Conservation (phyloP, 2,329 filamentous ascomycete genomes). For the Lasiodiplodia sp. region DNA sequence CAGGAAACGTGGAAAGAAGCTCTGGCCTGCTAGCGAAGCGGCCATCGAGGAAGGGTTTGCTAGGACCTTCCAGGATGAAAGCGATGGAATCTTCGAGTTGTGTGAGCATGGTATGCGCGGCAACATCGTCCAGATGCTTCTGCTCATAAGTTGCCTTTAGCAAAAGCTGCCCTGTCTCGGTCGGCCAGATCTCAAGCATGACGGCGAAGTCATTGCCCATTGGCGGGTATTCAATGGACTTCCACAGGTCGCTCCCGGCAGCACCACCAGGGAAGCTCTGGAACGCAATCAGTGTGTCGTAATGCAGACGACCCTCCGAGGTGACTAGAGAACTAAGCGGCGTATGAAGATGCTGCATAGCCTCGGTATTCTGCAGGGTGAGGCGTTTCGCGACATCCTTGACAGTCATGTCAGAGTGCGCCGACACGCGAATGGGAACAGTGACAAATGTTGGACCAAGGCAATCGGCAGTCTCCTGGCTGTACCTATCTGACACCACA, state of each 20-base stretch:
- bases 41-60: slow-evolving; percentile 34
- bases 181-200: slow-evolving; percentile 43
- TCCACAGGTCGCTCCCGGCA: slow-evolving; percentile 17
- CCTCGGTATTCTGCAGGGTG: slow-evolving; percentile 25
- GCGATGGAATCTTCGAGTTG: slow-evolving; percentile 23
- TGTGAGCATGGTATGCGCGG: slow-evolving; percentile 25
- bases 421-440: slow-evolving; percentile 27
- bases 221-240: slow-evolving; percentile 33
- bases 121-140: slow-evolving; percentile 35
- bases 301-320: slow-evolving; percentile 24
- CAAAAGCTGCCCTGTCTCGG: slow-evolving; percentile 36
- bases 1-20: slow-evolving; percentile 32
- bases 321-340: slow-evolving; percentile 26
- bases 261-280: slow-evolving; percentile 27
- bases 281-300: slow-evolving; percentile 27
- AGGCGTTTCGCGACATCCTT: slow-evolving; percentile 26
- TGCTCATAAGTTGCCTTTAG: slow-evolving; percentile 41
- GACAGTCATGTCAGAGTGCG: background rate
- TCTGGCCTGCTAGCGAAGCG: slow-evolving; percentile 32
- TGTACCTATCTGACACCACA: slow-evolving; percentile 28
- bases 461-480: slow-evolving; percentile 27
- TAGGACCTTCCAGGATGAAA: slow-evolving; percentile 37
- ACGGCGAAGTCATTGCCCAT: slow-evolving; percentile 45
- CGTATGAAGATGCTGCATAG: slow-evolving; percentile 26
- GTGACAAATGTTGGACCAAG: slow-evolving; percentile 27